Percentiles rank a stretch among this genome's conserved stretches.
Evolutionary conservation across 306 rosid genomes (phyloP).

Genomic region (Prunus padus): DNA sequence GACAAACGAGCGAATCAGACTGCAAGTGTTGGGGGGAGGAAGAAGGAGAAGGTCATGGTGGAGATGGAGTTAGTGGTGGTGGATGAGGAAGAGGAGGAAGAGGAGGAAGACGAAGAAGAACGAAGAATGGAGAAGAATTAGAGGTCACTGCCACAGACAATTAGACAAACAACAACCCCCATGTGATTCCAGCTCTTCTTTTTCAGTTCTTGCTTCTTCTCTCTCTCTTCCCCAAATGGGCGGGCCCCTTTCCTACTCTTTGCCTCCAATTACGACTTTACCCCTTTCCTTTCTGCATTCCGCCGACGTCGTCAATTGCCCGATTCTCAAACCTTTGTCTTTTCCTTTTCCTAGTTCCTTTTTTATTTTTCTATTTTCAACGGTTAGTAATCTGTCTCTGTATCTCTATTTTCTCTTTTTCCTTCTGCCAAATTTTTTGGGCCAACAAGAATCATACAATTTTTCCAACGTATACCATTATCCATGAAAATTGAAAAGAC

Average conservation of each 20-base stretch:
- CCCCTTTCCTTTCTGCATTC: background rate
- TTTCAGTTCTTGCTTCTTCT: slow-evolving; percentile 17
- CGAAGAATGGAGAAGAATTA: slow-evolving; percentile 18
- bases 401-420: background rate
- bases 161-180: slow-evolving; percentile 73
- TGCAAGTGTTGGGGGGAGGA: slow-evolving; percentile 6
- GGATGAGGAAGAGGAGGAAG: slow-evolving; percentile 20
- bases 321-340: slow-evolving; percentile 5
- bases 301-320: slow-evolving; percentile 14
- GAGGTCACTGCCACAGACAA: slow-evolving; percentile 45
- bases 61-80: slow-evolving; percentile 17
- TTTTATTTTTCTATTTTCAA: background rate
- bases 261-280: background rate
- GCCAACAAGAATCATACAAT: background rate
- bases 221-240: background rate
- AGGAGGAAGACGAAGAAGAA: slow-evolving; percentile 6
- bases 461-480: background rate
- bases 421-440: background rate
- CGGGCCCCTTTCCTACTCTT: slow-evolving; percentile 4
- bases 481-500: background rate
- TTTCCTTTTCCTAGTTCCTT: background rate
- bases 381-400: background rate
- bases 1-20: background rate
- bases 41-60: slow-evolving; percentile 34
- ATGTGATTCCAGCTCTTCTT: slow-evolving; percentile 84